Base-by-base conservation (phyloP, 805 yeast species). In the Candida nemodendra region DNA sequence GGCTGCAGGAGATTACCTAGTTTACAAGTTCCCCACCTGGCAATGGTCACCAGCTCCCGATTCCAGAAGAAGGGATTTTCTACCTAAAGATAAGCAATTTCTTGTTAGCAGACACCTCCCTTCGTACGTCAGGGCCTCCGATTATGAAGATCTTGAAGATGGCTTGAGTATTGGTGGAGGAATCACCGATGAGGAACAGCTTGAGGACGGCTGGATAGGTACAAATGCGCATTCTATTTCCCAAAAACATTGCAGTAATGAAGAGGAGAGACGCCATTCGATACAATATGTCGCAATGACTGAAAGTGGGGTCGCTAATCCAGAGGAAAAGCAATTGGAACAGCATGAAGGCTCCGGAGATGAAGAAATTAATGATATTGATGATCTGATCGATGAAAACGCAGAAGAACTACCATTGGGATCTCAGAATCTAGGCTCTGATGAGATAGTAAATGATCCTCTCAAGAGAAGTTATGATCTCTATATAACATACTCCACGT, bases 21-120 rank as follows among this genome's bases (percentile, higher is more conserved):
- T 82, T 22, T 81, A 79, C 62, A 86, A 84, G 69, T 93, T 93
- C 59, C 98, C 99, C 2, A 93, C 98, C 1, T 93, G 99, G 99
- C 79, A 80, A 45, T 93, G 99, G 99, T 66, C 78, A 2, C 66
- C 77, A 3, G 79, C 83, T 1, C 75, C 83, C 12, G 62, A 68
- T 11, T 66, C 72, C 7, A 74, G 71, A 48, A 65, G 58, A 32
- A 76, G 81, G 46, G 83, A 78, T 45, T 93, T 88, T 51, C 64
- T 93, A 42, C 99, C 99, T 1, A 65, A 66, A 2, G 90, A 86
- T 49, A 93, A 88, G 63, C 99, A 93, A 64, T 86, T 74, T 49
- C 65, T 93, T 28, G 85, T 93, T 3, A 89, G 97, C 0, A 76
- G 80, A 53, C 95, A 87, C 57, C 97, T 93, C 3, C 96, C 97